Evolutionary conservation across 805 yeast species (phyloP), one percentile per base, ranked within the genome.

Genomic region (Starmerella stigmatis): DNA sequence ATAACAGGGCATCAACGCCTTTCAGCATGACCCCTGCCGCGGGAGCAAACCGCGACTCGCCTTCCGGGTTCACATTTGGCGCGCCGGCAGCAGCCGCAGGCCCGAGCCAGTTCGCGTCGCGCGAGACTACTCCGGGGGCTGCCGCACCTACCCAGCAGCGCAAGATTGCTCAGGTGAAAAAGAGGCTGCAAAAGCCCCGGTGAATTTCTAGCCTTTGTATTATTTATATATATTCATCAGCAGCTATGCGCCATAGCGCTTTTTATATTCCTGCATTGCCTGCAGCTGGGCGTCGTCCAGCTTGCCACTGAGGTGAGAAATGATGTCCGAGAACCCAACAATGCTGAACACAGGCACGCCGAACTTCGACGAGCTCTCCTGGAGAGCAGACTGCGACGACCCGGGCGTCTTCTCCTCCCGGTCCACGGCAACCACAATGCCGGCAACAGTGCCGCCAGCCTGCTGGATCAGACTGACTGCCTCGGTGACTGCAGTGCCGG

Each of bases 401-500:
- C 70, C 74, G 29, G 83, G 80, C 40, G 92, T 79, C 46, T 66
- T 62, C 68, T 92, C 98, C 70, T 88, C 94, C 71, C 98, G 80
- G 64, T 92, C 98, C 55, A 92, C 74, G 7, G 96, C 94, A 59
- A 92, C 84, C 49, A 86, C 79, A 46, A 86, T 76, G 8, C 94
- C 97, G 38, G 78, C 83, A 19, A 86, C 81, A 12, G 66, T 59
- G 40, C 96, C 98, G 28, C 74, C 68, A 54, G 78, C 89, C 21
- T 58, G 65, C 21, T 66, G 65, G 56, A 92, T 86, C 58, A 92
- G 81, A 40, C 73, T 76, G 57, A 84, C 82, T 0, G 97, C 96
- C 67, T 92, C 97, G 57, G 82, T 82, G 62, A 88, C 86, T 41
- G 98, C 97, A 48, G 97, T 92, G 32, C 98, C 98, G 1, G 97